Conservation (phyloP, 2,329 filamentous ascomycete species). For the Fonsecaea nubica region DNA sequence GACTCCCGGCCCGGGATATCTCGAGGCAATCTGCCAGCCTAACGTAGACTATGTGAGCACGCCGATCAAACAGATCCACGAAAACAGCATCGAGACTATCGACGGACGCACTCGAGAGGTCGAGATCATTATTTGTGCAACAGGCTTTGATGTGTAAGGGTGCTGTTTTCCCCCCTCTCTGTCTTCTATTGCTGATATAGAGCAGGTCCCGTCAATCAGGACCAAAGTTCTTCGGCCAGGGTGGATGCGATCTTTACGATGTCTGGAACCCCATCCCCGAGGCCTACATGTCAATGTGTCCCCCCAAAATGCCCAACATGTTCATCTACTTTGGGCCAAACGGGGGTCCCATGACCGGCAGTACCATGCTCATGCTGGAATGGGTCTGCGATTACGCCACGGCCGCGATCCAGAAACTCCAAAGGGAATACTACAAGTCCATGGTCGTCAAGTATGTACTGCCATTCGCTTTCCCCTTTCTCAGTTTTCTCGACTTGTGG, state of each 20-base stretch:
- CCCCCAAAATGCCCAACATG: constrained; percentile 43
- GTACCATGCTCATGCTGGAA: constrained; percentile 9
- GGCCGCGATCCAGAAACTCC: constrained; percentile 13
- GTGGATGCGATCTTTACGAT: constrained; percentile 49
- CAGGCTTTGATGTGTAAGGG: too few relatives aligned
- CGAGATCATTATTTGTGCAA: too few relatives aligned
- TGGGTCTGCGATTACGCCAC: constrained; percentile 10
- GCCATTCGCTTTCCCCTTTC: too few relatives aligned
- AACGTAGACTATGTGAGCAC: constrained; percentile 56
- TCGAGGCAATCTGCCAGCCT: constrained; percentile 66
- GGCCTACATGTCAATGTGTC: constrained; percentile 42
- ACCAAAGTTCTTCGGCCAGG: constrained; percentile 56
- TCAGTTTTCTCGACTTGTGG: not conserved
- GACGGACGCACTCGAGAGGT: too few relatives aligned
- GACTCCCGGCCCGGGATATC: constrained; percentile 70
- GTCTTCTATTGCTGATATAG: constrained; percentile 55
- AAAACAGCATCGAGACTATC: too few relatives aligned
- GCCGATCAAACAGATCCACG: too few relatives aligned
- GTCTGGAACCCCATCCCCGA: constrained; percentile 45
- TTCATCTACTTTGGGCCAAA: constrained; percentile 44
- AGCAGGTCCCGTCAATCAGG: constrained; percentile 55
- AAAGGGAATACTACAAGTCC: constrained; percentile 16
- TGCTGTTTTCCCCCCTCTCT: too few relatives aligned
- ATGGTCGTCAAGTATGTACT: constrained; percentile 11
- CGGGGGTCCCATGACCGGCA: constrained; percentile 10